Evolutionary conservation across 805 yeast species (phyloP).

Genomic region (Ogataea nakhonphanomensis): DNA sequence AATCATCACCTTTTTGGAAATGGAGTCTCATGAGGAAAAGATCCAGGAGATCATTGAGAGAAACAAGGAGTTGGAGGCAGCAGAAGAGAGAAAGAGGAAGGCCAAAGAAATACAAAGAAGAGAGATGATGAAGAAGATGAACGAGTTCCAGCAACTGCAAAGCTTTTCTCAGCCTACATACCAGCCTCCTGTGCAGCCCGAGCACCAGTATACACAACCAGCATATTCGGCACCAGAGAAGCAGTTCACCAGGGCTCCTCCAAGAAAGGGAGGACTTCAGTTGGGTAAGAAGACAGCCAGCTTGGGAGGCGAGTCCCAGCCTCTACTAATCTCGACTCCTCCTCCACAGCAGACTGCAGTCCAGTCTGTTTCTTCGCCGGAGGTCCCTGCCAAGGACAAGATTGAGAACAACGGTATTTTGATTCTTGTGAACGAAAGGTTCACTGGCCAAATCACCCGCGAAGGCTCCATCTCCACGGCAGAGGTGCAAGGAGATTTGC

Average conservation of each 20-base stretch:
- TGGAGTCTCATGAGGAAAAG: constrained; percentile 98
- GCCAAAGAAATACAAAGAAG: constrained; percentile 86
- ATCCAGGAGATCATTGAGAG: constrained; percentile 96
- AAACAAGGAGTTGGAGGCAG: constrained; percentile 94
- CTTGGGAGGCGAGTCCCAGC: constrained; percentile 28
- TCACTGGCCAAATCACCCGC: constrained; percentile 73
- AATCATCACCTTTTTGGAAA: constrained; percentile 83
- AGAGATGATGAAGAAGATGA: constrained; percentile 63
- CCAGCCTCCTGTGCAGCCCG: constrained; percentile 24
- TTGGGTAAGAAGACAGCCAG: constrained; percentile 54
- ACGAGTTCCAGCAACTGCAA: constrained; percentile 22
- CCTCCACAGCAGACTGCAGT: constrained; percentile 18
- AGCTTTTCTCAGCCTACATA: constrained; percentile 19
- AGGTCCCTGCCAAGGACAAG: constrained; percentile 31
- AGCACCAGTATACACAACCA: constrained; percentile 14
- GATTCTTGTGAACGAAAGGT: constrained; percentile 70
- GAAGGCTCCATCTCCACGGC: constrained; percentile 72
- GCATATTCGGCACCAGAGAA: constrained; percentile 8
- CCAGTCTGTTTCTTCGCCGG: constrained; percentile 19
- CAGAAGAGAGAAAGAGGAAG: constrained; percentile 93
- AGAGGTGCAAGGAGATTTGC: constrained; percentile 88
- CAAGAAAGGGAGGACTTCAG: constrained; percentile 71
- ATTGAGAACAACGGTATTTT: constrained; percentile 71
- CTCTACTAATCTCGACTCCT: constrained; percentile 29
- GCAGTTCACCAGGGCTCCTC: constrained; percentile 31